phyloP scores from a whole-genome alignment of 2,329 filamentous ascomycete genomes.

The Claviceps sp. region DNA sequence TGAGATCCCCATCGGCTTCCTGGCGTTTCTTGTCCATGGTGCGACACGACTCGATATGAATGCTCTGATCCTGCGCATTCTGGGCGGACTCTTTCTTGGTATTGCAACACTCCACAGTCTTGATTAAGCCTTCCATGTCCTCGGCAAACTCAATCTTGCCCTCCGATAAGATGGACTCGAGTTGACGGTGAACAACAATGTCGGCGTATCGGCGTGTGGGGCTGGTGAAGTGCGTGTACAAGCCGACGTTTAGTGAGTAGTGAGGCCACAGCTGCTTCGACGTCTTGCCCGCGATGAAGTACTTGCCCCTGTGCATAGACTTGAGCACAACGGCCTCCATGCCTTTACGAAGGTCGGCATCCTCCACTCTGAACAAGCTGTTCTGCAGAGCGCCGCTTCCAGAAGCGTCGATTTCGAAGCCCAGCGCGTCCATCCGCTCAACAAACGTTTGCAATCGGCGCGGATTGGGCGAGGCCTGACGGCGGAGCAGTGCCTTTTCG shows the following conservation, averaged over 20 bases:
- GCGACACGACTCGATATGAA: slow-evolving; percentile 94
- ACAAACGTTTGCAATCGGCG: slow-evolving; percentile 82
- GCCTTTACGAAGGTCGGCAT: slow-evolving; percentile 81
- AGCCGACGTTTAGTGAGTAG: slow-evolving; percentile 80
- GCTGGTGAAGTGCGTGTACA: slow-evolving; percentile 96
- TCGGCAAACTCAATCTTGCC: slow-evolving; percentile 76
- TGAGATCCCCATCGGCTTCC: slow-evolving; percentile 77
- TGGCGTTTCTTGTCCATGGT: slow-evolving; percentile 86
- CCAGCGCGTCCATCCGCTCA: slow-evolving; percentile 84
- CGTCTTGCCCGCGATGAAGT: slow-evolving; percentile 74
- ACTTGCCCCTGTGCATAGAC: slow-evolving; percentile 92
- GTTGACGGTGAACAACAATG: slow-evolving; percentile 86
- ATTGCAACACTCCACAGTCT: slow-evolving; percentile 92
- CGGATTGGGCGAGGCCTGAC: slow-evolving; percentile 73
- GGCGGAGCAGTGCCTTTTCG: slow-evolving; percentile 83
- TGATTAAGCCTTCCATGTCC: slow-evolving; percentile 74
- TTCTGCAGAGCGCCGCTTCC: slow-evolving; percentile 88
- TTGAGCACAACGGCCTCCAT: slow-evolving; percentile 96
- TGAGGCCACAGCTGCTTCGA: slow-evolving; percentile 68
- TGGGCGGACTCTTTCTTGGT: slow-evolving; percentile 98
- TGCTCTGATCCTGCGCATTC: slow-evolving; percentile 94
- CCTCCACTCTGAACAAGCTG: slow-evolving; percentile 86
- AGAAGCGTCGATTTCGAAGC: slow-evolving; percentile 76
- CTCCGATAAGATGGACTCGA: slow-evolving; percentile 74
- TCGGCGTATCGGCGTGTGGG: slow-evolving; percentile 91